These are phyloP conservation scores for Corylus heterophylla DNA, from an alignment of 306 rosid species.

Conservation along the genomic window DNA sequence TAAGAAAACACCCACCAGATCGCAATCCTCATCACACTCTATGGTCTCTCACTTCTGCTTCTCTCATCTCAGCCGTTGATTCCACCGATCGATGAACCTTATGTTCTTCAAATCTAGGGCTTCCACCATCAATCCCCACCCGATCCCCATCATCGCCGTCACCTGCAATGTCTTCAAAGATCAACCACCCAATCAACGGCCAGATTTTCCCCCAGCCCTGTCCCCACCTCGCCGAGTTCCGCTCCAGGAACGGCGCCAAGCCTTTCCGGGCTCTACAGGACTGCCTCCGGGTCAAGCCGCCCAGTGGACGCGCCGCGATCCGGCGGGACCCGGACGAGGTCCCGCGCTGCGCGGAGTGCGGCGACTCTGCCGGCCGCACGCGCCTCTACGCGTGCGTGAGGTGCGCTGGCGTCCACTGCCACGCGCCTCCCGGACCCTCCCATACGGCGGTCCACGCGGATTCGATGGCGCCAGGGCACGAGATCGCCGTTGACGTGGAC, in stretches of 20 bases:
- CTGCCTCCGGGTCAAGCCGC: slow-evolving; percentile 81
- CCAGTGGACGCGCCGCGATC: slow-evolving; percentile 77
- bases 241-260: slow-evolving; percentile 60
- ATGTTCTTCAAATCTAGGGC: slow-evolving; percentile 46
- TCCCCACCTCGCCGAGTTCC: slow-evolving; percentile 77
- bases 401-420: slow-evolving; percentile 77
- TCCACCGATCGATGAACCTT: slow-evolving; percentile 44
- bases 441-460: slow-evolving; percentile 80
- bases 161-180: slow-evolving; percentile 66
- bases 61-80: slow-evolving; percentile 60
- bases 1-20: not conserved
- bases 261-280: slow-evolving; percentile 72
- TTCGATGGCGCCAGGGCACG: slow-evolving; percentile 69
- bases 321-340: slow-evolving; percentile 73
- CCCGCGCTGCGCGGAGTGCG: slow-evolving; percentile 66
- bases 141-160: slow-evolving; percentile 31
- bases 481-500: slow-evolving; percentile 89
- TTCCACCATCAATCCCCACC: slow-evolving; percentile 34
- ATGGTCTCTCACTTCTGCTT: slow-evolving; percentile 37
- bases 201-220: slow-evolving; percentile 66
- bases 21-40: slow-evolving; percentile 29
- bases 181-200: slow-evolving; percentile 45
- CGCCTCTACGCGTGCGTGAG: slow-evolving; percentile 73
- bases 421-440: slow-evolving; percentile 44
- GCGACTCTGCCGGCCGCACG: slow-evolving; percentile 39